Base-by-base conservation (phyloP, 768 basidiomycete species). In the Gyrodon lividus region DNA sequence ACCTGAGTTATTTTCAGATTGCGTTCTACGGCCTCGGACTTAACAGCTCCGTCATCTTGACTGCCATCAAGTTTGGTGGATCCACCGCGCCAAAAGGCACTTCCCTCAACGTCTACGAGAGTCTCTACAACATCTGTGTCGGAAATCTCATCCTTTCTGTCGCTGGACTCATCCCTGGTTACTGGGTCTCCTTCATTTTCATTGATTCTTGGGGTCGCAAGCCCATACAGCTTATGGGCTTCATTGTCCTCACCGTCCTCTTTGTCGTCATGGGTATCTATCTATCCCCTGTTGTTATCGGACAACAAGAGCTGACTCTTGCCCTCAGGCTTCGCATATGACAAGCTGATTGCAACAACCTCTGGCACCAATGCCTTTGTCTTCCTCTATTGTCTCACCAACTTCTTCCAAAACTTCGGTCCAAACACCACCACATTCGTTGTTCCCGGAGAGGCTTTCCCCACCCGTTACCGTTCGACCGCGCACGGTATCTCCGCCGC, bases 341-440 rank as follows among this genome's bases (percentile, higher is more conserved):
- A 86, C 63, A 76, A 72, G 59, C 74, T 84, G 47, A 83, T 41
- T 43, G 74, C 76, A 26, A 77, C 75, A 2, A 4, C 57, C 2
- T 10, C 65, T 2, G 66, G 71, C 17, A 75, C 43, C 14, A 80
- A 81, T 31, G 88, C 76, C 2, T 92, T 93, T 66, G 83, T 90
- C 43, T 86, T 87, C 72, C 78, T 90, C 23, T 93, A 92, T 73
- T 89, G 89, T 65, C 73, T 93, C n/a, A 80, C 89, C 60, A 87
- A 89, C 66, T 91, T 91, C 74, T 90, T 92, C 86, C 86, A 89
- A 73, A 92, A 92, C 71, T 92, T 91, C 55, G 90, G 88, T 2
- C 87, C 86, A 9, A 89, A 91, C 59, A 79, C 79, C 0, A 92
- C 88, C 0, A 91, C 89, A 0, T 92, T 93, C 67, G 52, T 92